Evolutionary conservation across 768 basidiomycete species (phyloP).

Genomic region (Macrolepiota albuminosa): DNA sequence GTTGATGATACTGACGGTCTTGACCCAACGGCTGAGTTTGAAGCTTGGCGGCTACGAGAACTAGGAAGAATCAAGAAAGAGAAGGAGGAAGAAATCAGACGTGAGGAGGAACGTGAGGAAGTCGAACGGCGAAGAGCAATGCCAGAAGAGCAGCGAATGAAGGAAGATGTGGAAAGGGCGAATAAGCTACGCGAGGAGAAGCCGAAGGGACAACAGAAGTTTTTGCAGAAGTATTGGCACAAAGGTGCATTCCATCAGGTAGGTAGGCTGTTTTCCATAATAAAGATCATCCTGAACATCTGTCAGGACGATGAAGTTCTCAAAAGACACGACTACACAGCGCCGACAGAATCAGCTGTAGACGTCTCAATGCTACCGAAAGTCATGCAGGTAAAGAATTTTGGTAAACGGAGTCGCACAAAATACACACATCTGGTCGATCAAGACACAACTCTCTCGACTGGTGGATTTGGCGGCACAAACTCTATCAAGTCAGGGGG

Average conservation of each 20-base stretch:
- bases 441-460: slow-evolving; percentile 77
- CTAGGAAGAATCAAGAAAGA: slow-evolving; percentile 91
- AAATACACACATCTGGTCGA: slow-evolving; percentile 96
- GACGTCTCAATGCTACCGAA: slow-evolving; percentile 87
- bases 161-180: slow-evolving; percentile 88
- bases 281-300: not conserved
- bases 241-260: slow-evolving; percentile 99
- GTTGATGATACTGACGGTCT: slow-evolving; percentile 94
- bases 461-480: slow-evolving; percentile 63
- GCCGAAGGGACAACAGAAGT: slow-evolving; percentile 87
- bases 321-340: slow-evolving; percentile 78
- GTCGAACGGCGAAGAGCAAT: slow-evolving; percentile 86
- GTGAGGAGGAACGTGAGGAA: slow-evolving; percentile 86
- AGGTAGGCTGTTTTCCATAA: slow-evolving; percentile 3
- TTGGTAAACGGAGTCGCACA: slow-evolving; percentile 86
- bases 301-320: slow-evolving; percentile 80
- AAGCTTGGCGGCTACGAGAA: slow-evolving; percentile 94
- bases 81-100: slow-evolving; percentile 78
- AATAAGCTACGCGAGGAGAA: slow-evolving; percentile 81
- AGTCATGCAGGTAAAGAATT: slow-evolving; percentile 97
- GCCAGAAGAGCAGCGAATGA: slow-evolving; percentile 89
- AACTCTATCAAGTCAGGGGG: slow-evolving; percentile 54
- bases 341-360: slow-evolving; percentile 82
- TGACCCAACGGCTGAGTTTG: slow-evolving; percentile 87
- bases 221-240: slow-evolving; percentile 98